Conservation (phyloP, 2,329 filamentous ascomycete species). For the Aspergillus sp. region DNA sequence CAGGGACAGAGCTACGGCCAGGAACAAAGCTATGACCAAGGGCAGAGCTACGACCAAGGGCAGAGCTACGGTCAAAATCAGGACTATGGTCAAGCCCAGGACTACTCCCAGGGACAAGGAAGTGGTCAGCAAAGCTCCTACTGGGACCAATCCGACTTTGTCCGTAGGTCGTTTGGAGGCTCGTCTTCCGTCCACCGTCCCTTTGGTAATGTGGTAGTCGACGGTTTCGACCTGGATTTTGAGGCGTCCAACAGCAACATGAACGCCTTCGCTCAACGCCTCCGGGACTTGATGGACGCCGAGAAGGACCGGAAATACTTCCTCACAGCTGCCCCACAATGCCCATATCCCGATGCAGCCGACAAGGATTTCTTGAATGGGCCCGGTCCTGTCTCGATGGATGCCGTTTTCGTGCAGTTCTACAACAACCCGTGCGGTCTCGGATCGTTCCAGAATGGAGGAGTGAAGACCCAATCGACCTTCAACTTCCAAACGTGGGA, state of each 20-base stretch:
- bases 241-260: constrained; percentile 55
- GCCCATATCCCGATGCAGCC: constrained; percentile 55
- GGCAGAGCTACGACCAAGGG: too few relatives aligned
- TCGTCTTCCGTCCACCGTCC: constrained; percentile 40
- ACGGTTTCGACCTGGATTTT: constrained; percentile 73
- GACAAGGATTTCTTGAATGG: constrained; percentile 50
- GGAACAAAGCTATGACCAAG: too few relatives aligned
- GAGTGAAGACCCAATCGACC: constrained; percentile 22
- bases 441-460: constrained; percentile 35
- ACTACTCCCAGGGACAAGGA: too few relatives aligned
- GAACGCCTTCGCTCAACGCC: constrained; percentile 50
- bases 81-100: too few relatives aligned
- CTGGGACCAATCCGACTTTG: too few relatives aligned
- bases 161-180: too few relatives aligned
- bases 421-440: constrained; percentile 63
- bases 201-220: constrained; percentile 57
- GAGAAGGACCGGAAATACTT: constrained; percentile 47
- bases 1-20: too few relatives aligned
- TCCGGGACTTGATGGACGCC: constrained; percentile 49
- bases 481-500: constrained; percentile 61
- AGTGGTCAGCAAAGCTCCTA: too few relatives aligned
- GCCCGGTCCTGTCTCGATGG: constrained; percentile 45
- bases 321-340: constrained; percentile 61
- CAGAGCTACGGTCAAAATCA: too few relatives aligned
- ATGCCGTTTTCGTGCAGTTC: constrained; percentile 58